Conservation (phyloP, 148 eudicot species). For the Diospyros lotus region DNA sequence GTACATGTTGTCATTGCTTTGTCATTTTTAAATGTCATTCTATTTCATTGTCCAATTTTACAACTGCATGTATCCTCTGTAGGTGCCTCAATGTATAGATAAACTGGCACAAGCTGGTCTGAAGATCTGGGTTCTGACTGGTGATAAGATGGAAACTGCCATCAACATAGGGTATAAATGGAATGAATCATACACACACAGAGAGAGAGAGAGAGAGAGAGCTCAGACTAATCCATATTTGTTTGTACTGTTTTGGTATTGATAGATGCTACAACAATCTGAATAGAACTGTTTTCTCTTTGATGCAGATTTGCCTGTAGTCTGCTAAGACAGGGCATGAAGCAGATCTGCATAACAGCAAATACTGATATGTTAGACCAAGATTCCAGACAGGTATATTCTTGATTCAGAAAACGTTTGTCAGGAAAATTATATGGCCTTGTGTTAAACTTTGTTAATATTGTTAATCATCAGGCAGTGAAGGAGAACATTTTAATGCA, state of each 20-base stretch:
- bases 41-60: slow-evolving; percentile 10
- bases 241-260: neutral
- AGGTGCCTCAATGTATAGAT: slow-evolving; percentile 98
- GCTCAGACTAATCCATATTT: neutral
- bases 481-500: slow-evolving; percentile 56
- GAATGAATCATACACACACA: neutral
- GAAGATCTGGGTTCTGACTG: slow-evolving; percentile 98
- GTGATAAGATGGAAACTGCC: slow-evolving; percentile 99
- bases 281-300: neutral
- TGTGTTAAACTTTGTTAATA: slow-evolving; percentile 21
- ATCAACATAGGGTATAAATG: slow-evolving; percentile 86
- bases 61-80: slow-evolving; percentile 13
- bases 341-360: slow-evolving; percentile 57
- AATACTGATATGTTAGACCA: slow-evolving; percentile 28
- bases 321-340: slow-evolving; percentile 81
- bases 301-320: slow-evolving; percentile 68
- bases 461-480: slow-evolving; percentile 41
- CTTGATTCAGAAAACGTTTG: slow-evolving; percentile 12
- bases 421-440: slow-evolving; percentile 21
- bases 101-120: slow-evolving; percentile 99
- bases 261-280: neutral
- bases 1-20: slow-evolving; percentile 24
- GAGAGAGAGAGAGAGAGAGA: neutral
- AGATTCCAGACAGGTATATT: slow-evolving; percentile 60
- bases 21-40: neutral